phyloP scores from a whole-genome alignment of 495 filamentous ascomycete species.

The Tricharina praecox region DNA sequence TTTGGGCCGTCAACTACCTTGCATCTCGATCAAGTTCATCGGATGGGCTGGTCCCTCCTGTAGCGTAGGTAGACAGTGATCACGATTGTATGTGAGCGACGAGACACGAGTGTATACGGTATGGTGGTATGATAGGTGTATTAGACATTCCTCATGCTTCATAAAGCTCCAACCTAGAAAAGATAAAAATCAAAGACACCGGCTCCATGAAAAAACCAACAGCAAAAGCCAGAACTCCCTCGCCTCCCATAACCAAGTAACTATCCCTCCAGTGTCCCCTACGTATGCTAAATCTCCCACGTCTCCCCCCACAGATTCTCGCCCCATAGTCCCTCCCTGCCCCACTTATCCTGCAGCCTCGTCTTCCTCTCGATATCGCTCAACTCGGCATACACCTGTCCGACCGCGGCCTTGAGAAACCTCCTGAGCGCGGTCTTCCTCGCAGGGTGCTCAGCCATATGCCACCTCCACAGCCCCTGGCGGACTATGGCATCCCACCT shows the following conservation, averaged over 20 bases:
- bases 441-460: background rate
- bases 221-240: background rate
- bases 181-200: background rate
- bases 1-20: background rate
- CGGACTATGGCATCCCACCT: conserved; percentile 3
- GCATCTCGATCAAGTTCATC: background rate
- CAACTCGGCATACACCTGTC: background rate
- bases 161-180: background rate
- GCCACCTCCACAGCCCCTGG: background rate
- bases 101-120: no score
- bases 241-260: background rate
- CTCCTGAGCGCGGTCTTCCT: background rate
- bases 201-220: background rate
- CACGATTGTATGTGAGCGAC: background rate
- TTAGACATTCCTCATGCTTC: background rate
- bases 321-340: background rate
- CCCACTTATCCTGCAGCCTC: background rate
- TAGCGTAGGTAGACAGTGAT: background rate
- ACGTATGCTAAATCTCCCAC: background rate
- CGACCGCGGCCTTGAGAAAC: background rate
- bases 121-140: no score
- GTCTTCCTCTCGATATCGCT: background rate
- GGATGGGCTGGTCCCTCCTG: background rate
- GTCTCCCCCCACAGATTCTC: background rate
- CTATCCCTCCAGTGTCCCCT: background rate